A percentile compares a stretch with the other conserved stretches of the same genome.
phyloP scores from a whole-genome alignment of 2,329 filamentous ascomycete species.

The Paecilomyces formosus region DNA sequence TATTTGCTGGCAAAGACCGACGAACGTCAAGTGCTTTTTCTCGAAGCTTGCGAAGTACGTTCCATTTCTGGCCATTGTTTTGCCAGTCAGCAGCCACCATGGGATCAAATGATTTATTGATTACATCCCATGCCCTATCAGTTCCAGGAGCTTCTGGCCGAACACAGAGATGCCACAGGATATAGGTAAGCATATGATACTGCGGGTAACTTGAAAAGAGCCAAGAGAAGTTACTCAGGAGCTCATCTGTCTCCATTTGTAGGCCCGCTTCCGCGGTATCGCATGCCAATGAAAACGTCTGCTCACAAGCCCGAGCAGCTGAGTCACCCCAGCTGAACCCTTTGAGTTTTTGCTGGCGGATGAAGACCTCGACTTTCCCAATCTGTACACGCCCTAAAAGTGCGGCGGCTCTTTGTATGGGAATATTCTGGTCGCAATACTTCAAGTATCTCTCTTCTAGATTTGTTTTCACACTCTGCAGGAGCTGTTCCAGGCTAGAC shows the following conservation, averaged over 20 bases:
- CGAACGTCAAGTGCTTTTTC: slow-evolving; percentile 3
- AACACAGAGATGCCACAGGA: slow-evolving; percentile 35
- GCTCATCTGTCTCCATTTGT: slow-evolving; percentile 25
- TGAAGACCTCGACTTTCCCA: slow-evolving; percentile 27
- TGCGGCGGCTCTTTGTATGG: slow-evolving; percentile 25
- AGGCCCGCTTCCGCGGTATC: slow-evolving; percentile 23
- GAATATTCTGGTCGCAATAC: slow-evolving; percentile 47
- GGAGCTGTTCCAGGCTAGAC: slow-evolving; percentile 33
- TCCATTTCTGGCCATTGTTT: slow-evolving; percentile 2
- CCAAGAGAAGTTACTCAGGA: slow-evolving; percentile 30
- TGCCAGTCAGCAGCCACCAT: neutral
- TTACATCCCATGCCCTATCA: slow-evolving; percentile 22
- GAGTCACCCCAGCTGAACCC: slow-evolving; percentile 1
- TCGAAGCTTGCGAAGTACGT: slow-evolving; percentile 1
- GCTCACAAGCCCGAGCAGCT: slow-evolving; percentile 15
- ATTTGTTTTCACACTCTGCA: slow-evolving; percentile 35
- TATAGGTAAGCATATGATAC: slow-evolving; percentile 34
- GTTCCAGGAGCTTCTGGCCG: slow-evolving; percentile 18
- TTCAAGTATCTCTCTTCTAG: slow-evolving; percentile 44
- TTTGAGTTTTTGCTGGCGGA: slow-evolving; percentile 18
- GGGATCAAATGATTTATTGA: slow-evolving; percentile 6
- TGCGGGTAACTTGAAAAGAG: slow-evolving; percentile 30
- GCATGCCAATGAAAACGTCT: slow-evolving; percentile 26
- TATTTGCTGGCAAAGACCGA: slow-evolving; percentile 4
- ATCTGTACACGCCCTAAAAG: slow-evolving; percentile 18